Base-by-base conservation (phyloP, 768 basidiomycete genomes). In the Tricholoma bakamatsutake region DNA sequence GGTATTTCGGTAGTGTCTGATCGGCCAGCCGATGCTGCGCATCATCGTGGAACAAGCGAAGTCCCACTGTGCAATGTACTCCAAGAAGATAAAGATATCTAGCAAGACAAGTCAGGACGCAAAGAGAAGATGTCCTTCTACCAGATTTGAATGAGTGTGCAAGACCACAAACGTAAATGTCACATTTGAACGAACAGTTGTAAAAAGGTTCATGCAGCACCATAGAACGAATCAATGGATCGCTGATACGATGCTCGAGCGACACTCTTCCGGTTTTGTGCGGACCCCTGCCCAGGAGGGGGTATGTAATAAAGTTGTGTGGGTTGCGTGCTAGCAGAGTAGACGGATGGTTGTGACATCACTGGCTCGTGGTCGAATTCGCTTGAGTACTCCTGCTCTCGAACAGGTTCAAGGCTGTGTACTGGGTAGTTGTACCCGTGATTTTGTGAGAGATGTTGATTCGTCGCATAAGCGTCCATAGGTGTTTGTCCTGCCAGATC, bases 151-250 rank as follows among this genome's bases (percentile, higher is more conserved):
- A 45, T 27, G 43, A 45, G 10, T 13, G 21, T 24, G 21, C 21
- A 7, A 45, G 43, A 4, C 12, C 43, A 18, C 5, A 15, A 12
- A 37, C 13, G 35, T 13, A 15, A 15, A 37, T 37, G 1, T 37
- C 12, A 11, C 10, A 37, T 37, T 9, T 37, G 35, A 6, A 5
- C 13, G 17, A 40, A 40, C 4, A 39, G 13, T 40, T 18, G 43
- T 45, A 4, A 21, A 24, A 11, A 13, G 7, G 28, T 8, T 53
- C 40, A 53, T 31, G 40, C 51, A 40, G 55, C 71, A 30, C 75
- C 74, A 51, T 73, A 76, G 59, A 76, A 76, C 1, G 75, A 76
- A 62, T 76, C 75, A 55, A 73, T 62, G 27, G 73, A 74, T 18
- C 62, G 65, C 43, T 71, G 71, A 51, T 64, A 66, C 27, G 70